Evolutionary conservation across 2,329 filamentous ascomycete species (phyloP).

Genomic region (Seiridium cupressi): DNA sequence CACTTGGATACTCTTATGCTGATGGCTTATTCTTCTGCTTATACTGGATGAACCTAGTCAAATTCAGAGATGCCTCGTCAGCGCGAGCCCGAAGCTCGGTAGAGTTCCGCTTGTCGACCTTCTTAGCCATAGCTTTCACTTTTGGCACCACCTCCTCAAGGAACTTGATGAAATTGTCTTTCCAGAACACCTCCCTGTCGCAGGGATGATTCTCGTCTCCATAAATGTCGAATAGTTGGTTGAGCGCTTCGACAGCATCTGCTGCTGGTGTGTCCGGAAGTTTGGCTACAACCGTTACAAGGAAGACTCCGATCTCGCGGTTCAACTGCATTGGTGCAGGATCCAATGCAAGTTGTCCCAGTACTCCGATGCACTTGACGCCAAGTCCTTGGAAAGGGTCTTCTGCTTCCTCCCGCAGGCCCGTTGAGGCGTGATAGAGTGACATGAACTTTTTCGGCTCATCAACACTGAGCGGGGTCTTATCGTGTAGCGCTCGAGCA

Average conservation of each 20-base stretch:
- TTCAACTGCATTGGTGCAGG: conserved; percentile 54
- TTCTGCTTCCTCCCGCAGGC: conserved; percentile 29
- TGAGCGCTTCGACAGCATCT: conserved; percentile 61
- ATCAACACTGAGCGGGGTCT: conserved; percentile 45
- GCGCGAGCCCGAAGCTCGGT: conserved; percentile 56
- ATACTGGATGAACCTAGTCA: conserved; percentile 61
- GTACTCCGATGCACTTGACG: conserved; percentile 65
- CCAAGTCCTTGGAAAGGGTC: conserved; percentile 63
- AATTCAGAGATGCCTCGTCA: conserved; percentile 61
- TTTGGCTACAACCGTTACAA: conserved; percentile 52
- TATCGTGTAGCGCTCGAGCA: conserved; percentile 51
- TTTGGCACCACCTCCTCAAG: conserved; percentile 54
- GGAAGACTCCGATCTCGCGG: conserved; percentile 62
- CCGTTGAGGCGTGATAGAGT: conserved; percentile 59
- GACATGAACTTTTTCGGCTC: conserved; percentile 65
- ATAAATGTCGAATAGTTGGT: conserved; percentile 68
- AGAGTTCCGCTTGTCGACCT: conserved; percentile 57
- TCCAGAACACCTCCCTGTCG: conserved; percentile 65
- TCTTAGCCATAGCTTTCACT: conserved; percentile 55
- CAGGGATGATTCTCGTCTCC: conserved; percentile 57
- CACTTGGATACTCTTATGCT: neutral
- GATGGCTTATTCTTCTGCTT: conserved; percentile 53
- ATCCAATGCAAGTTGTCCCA: conserved; percentile 60
- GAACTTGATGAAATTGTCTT: conserved; percentile 56
- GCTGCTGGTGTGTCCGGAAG: conserved; percentile 53